Conservation (phyloP, 495 filamentous ascomycete species). For the Cladorrhinum samala region DNA sequence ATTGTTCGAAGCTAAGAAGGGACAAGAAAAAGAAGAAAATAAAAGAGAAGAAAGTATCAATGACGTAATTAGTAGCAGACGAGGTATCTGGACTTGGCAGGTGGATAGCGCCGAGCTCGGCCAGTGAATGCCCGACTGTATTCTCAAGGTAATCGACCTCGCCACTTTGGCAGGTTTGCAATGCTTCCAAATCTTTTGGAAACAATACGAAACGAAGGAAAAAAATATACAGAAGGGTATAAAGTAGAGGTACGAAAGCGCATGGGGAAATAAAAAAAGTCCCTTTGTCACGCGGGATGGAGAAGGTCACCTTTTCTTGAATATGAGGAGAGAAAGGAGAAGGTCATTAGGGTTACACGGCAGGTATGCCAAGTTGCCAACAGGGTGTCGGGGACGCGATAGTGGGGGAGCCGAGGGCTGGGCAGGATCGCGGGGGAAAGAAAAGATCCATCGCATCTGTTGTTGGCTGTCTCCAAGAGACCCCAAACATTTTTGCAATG, state of each 20-base stretch:
- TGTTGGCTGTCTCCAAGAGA: neutral
- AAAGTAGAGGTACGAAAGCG: neutral
- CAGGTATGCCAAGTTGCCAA: neutral
- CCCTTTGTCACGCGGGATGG: neutral
- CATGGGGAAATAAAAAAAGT: neutral
- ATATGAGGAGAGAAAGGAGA: neutral
- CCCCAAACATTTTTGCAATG: neutral
- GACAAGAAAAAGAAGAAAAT: too few species aligned
- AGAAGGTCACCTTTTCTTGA: neutral
- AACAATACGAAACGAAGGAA: neutral
- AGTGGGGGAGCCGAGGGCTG: neutral
- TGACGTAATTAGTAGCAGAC: too few species aligned
- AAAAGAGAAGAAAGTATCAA: too few species aligned
- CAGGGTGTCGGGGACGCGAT: neutral
- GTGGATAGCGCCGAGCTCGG: too few species aligned
- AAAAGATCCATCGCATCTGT: neutral
- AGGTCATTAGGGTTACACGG: neutral
- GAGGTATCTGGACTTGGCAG: too few species aligned
- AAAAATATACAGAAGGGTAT: neutral
- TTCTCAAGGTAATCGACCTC: too few species aligned
- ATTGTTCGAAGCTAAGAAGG: too few species aligned
- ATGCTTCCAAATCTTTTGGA: too few species aligned
- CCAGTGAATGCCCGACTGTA: too few species aligned
- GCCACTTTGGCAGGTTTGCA: too few species aligned
- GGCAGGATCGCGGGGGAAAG: neutral